phyloP scores from a whole-genome alignment of 179 eudicot genomes.

The Beta corolliflora region DNA sequence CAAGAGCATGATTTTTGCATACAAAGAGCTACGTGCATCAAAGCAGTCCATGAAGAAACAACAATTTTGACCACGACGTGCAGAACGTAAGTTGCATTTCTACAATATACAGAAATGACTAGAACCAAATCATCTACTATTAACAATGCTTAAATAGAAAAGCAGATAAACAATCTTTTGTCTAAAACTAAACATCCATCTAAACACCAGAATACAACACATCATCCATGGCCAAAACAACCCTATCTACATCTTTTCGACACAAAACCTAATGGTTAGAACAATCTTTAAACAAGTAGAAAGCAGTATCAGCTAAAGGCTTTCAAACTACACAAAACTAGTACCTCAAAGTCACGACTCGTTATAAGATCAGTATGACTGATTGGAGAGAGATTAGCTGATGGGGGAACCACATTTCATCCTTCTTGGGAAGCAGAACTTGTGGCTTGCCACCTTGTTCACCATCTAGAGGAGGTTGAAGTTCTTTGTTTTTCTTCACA shows the following conservation, averaged over 20 bases:
- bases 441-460: constrained; percentile 38
- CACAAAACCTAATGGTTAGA: constrained; percentile 21
- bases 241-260: constrained; percentile 35
- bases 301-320: constrained; percentile 20
- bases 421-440: constrained; percentile 49
- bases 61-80: background rate
- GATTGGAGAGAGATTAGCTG: constrained; percentile 29
- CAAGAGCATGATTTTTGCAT: background rate
- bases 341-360: constrained; percentile 1
- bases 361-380: constrained; percentile 21
- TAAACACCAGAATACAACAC: constrained; percentile 4
- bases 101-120: background rate
- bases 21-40: background rate
- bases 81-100: background rate
- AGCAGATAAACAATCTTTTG: background rate
- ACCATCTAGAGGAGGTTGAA: constrained; percentile 33
- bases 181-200: constrained; percentile 9
- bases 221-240: constrained; percentile 18
- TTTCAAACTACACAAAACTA: constrained; percentile 20
- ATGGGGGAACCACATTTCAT: constrained; percentile 66
- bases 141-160: background rate
- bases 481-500: constrained; percentile 87
- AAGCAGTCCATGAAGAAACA: background rate
- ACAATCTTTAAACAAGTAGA: constrained; percentile 9
- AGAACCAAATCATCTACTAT: constrained; percentile 8